Evolutionary conservation across 2,329 filamentous ascomycete genomes (phyloP), one percentile per base, ranked within the genome.

Genomic region (Cytospora leucostoma): DNA sequence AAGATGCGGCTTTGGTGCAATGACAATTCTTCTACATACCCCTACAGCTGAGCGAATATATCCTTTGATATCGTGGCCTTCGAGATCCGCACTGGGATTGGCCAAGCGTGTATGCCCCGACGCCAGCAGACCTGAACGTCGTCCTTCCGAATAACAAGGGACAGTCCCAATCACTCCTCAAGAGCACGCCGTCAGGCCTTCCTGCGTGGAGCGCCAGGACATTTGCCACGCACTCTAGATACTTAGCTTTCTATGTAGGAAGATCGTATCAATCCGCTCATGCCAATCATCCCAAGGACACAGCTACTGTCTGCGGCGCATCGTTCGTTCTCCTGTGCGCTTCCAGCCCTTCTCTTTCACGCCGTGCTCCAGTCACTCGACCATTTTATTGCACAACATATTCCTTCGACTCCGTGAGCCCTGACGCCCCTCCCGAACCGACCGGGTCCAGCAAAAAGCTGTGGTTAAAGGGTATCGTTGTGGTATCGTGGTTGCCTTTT

Each of bases 221-320:
- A 12, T 21, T 2, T n/a, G 27, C 12, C 11, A 21, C 27, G 32
- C 51, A 33, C 33, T 38, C 33, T 47, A 61, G 52, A 55, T 61
- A 61, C 59, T 61, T 55, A 61, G 53, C 59, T 53, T 61, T 47
- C 37, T 50, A 21, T 47, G 44, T 47, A 50, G 59, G 38, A 61
- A 55, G 19, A 55, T 37, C 27, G 27, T 49, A 19, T 49, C 8
- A 37, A 49, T 17, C 34, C 19, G 17, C 40, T 13, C 59, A 40
- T 37, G 51, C 40, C 11, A 61, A 3, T 17, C n/a, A 44, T 19
- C 33, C 49, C 40, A 47, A n/a, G 32, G n/a, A 55, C 33, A 13
- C 32, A 38, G 51, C 37, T 34, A 38, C 21, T 55, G 33, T n/a
- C 50, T 21, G 50, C n/a, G 21, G 21, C 17, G 50, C 50, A 32